A percentile compares a stretch with the other conserved stretches of the same genome.
These are phyloP conservation scores for Ilex asprella DNA, from an alignment of 257 asterid genomes.

Conservation along the genomic window DNA sequence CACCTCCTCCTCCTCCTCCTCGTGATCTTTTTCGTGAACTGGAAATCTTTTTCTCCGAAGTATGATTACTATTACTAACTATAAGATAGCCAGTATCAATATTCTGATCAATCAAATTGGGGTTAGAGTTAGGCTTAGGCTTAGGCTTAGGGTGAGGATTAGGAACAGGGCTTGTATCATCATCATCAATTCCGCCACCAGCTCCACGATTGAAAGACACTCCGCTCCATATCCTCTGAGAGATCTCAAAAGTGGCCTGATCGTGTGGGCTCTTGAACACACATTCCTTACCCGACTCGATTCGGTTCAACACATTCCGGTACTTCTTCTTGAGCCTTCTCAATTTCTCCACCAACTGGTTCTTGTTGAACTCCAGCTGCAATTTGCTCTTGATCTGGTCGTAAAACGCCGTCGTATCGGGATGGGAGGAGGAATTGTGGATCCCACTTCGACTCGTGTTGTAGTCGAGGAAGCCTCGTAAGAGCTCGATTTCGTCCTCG, in stretches of 20 bases:
- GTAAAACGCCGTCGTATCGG: slow-evolving; percentile 83
- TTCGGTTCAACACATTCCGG: slow-evolving; percentile 55
- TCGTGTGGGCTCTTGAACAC: slow-evolving; percentile 81
- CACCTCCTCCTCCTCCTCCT: neutral
- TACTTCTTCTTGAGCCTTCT: slow-evolving; percentile 85
- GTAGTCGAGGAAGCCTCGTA: slow-evolving; percentile 79
- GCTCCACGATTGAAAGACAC: slow-evolving; percentile 15
- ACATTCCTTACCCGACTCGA: slow-evolving; percentile 67
- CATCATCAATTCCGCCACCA: slow-evolving; percentile 57
- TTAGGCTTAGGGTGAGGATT: slow-evolving; percentile 6
- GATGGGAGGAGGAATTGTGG: slow-evolving; percentile 50
- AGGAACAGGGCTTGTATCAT: slow-evolving; percentile 19
- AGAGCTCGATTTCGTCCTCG: slow-evolving; percentile 87
- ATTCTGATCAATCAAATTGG: slow-evolving; percentile 17
- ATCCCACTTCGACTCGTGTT: slow-evolving; percentile 57
- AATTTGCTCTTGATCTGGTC: slow-evolving; percentile 81
- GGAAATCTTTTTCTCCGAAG: slow-evolving; percentile 45
- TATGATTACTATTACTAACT: slow-evolving; percentile 34
- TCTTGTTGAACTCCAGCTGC: slow-evolving; percentile 89
- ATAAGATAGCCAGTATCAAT: slow-evolving; percentile 10
- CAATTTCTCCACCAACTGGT: slow-evolving; percentile 93
- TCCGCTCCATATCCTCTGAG: slow-evolving; percentile 71
- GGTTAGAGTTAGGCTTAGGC: slow-evolving; percentile 35
- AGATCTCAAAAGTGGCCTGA: slow-evolving; percentile 79
- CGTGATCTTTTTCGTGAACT: slow-evolving; percentile 61